phyloP scores from a whole-genome alignment of 2,329 filamentous ascomycete species.

The Macrophomina pseudophaseolina region DNA sequence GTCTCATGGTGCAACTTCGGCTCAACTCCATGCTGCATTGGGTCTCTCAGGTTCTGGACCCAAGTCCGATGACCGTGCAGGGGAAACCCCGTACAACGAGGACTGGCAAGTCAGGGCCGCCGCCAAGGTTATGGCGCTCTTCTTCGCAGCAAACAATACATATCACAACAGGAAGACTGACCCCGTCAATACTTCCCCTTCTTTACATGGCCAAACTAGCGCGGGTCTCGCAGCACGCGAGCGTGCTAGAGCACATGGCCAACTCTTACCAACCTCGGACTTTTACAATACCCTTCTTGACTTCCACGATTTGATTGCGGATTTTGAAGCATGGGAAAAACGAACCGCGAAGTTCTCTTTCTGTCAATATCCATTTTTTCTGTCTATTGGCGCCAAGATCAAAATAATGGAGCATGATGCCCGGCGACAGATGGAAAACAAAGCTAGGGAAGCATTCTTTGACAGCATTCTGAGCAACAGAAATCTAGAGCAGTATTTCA shows the following conservation, averaged over 20 bases:
- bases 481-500: constrained; percentile 76
- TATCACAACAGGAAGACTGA: constrained; percentile 27
- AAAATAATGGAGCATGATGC: constrained; percentile 88
- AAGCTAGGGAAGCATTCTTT: constrained; percentile 88
- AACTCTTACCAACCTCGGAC: constrained; percentile 77
- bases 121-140: constrained; percentile 76
- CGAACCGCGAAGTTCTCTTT: constrained; percentile 78
- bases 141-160: constrained; percentile 83
- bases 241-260: constrained; percentile 59
- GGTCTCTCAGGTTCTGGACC: constrained; percentile 51
- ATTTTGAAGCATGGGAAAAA: constrained; percentile 88
- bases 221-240: constrained; percentile 47
- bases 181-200: constrained; percentile 26
- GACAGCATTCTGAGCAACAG: constrained; percentile 80
- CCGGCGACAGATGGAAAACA: constrained; percentile 84
- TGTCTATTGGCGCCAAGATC: constrained; percentile 92
- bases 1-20: constrained; percentile 64
- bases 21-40: constrained; percentile 79
- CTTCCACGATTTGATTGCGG: constrained; percentile 80
- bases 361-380: constrained; percentile 89
- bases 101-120: constrained; percentile 91
- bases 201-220: constrained; percentile 34
- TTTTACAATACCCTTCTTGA: constrained; percentile 90
- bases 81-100: constrained; percentile 63
- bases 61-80: constrained; percentile 53